phyloP scores from a whole-genome alignment of 495 filamentous ascomycete species.

The Aspergillus heteromorphus region DNA sequence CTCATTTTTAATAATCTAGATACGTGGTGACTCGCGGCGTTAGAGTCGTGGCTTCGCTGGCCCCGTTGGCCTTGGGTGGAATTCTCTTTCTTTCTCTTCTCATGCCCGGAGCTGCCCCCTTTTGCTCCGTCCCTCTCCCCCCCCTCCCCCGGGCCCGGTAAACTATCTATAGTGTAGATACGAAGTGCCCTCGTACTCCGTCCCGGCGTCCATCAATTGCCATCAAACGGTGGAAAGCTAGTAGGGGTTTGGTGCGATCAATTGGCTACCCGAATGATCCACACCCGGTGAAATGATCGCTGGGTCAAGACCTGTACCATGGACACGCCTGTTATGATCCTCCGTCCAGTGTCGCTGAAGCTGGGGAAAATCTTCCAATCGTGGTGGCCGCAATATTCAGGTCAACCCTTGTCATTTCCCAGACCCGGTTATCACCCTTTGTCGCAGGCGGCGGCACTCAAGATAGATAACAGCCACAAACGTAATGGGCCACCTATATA shows the following conservation, averaged over 20 bases:
- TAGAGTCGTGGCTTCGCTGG: too few relatives aligned
- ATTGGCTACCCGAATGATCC: neutral
- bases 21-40: neutral
- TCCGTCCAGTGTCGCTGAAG: too few relatives aligned
- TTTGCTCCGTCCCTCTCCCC: neutral
- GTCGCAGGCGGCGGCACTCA: neutral
- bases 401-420: neutral
- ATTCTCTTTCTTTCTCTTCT: neutral
- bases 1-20: neutral
- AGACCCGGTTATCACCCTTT: neutral
- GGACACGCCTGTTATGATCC: neutral
- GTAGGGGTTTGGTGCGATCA: neutral
- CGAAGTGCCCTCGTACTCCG: neutral
- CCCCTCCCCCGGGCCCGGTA: too few relatives aligned
- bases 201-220: neutral
- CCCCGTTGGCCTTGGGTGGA: neutral
- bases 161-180: too few relatives aligned
- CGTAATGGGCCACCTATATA: neutral
- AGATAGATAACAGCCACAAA: neutral
- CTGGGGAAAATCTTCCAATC: too few relatives aligned
- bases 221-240: neutral
- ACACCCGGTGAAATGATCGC: neutral
- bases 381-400: neutral
- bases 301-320: neutral
- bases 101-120: neutral